A percentile compares a stretch with the other conserved stretches of the same genome.
phyloP scores from a whole-genome alignment of 139 green algal species.

The Chlamydomonas sp. region DNA sequence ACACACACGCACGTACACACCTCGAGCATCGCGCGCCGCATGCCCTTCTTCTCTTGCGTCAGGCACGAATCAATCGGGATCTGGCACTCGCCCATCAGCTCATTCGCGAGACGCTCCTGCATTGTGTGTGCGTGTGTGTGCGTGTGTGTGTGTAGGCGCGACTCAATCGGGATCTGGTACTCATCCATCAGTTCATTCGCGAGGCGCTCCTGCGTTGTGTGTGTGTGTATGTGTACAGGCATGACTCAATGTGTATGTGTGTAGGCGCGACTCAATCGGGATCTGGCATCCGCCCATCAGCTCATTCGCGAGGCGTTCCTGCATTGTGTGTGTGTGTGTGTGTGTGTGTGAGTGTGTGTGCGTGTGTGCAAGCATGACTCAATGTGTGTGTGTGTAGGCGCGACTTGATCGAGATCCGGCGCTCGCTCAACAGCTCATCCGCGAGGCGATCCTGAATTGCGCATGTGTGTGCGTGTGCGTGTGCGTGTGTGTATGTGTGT shows the following conservation, averaged over 20 bases:
- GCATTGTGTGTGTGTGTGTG: too few species aligned
- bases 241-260: too few species aligned
- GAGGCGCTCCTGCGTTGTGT: not conserved
- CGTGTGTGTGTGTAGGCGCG: too few species aligned
- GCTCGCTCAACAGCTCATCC: conserved; percentile 31
- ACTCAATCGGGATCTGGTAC: conserved; percentile 38
- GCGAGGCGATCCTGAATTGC: not conserved
- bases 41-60: conserved; percentile 50
- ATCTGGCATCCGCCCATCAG: conserved; percentile 34
- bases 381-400: too few species aligned
- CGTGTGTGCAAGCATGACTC: too few species aligned
- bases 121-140: too few species aligned
- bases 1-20: conserved; percentile 16
- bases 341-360: too few species aligned
- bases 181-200: conserved; percentile 36
- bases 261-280: conserved; percentile 63
- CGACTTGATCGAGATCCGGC: conserved; percentile 43
- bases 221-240: too few species aligned
- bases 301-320: conserved; percentile 2
- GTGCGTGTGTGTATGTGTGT: too few species aligned
- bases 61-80: conserved; percentile 63
- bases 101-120: conserved; percentile 2
- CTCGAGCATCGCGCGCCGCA: conserved; percentile 76
- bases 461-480: too few species aligned
- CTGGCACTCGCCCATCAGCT: conserved; percentile 32